Evolutionary conservation across 108 stramenopile genomes (phyloP).

Genomic region (Cyclostephanos tholiformis): DNA sequence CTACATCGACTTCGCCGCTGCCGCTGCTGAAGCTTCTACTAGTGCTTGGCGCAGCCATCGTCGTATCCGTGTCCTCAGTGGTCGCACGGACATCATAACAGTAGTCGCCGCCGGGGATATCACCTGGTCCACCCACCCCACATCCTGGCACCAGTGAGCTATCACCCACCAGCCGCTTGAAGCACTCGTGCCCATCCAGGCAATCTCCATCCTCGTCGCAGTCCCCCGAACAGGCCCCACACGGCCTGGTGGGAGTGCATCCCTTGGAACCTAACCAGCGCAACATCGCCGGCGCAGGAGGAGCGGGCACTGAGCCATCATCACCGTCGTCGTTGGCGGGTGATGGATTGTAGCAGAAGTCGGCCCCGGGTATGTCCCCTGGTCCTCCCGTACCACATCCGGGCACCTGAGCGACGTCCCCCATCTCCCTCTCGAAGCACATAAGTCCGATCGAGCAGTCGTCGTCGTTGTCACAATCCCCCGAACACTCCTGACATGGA

Average conservation of each 20-base stretch:
- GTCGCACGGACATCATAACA: conserved; percentile 24
- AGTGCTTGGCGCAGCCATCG: not conserved
- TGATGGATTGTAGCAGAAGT: conserved; percentile 46
- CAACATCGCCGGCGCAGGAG: conserved; percentile 5
- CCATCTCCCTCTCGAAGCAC: conserved; percentile 52
- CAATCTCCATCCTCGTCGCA: conserved; percentile 42
- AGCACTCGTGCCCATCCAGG: conserved; percentile 19
- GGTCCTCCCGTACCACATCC: conserved; percentile 34
- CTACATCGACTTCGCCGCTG: not conserved
- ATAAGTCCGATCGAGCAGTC: conserved; percentile 36
- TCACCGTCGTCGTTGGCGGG: not conserved
- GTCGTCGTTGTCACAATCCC: conserved; percentile 49
- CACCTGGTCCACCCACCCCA: conserved; percentile 37
- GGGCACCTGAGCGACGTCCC: conserved; percentile 39
- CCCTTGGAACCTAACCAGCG: conserved; percentile 41
- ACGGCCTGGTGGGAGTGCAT: conserved; percentile 31
- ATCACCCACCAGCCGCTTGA: conserved; percentile 24
- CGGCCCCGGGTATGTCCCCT: conserved; percentile 41
- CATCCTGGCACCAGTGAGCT: conserved; percentile 35
- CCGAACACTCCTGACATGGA: conserved; percentile 38
- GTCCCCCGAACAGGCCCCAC: conserved; percentile 40
- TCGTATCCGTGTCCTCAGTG: not conserved
- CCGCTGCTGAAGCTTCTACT: not conserved
- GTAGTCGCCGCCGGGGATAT: conserved; percentile 48
- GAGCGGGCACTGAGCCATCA: not conserved